A percentile compares a stretch with the other conserved stretches of the same genome.
These are phyloP conservation scores for Talaromyces proteolyticus DNA, from an alignment of 495 filamentous ascomycete species.

Conservation along the genomic window DNA sequence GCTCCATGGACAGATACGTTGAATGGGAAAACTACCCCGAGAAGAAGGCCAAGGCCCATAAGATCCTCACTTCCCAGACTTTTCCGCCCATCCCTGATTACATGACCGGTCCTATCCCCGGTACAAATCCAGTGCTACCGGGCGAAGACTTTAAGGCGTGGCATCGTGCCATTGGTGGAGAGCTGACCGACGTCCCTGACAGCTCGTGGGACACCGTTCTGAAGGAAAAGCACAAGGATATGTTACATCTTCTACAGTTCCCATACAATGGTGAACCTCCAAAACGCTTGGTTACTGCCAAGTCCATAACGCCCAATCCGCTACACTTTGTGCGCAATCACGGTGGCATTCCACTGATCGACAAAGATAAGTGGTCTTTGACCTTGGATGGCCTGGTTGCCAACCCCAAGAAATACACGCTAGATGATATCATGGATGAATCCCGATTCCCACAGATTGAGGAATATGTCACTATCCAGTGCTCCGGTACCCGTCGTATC, in stretches of 20 bases:
- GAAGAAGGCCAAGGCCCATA: constrained; percentile 51
- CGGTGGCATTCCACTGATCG: constrained; percentile 58
- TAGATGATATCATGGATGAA: constrained; percentile 54
- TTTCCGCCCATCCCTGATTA: constrained; percentile 56
- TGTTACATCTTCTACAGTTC: constrained; percentile 64
- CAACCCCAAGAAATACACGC: constrained; percentile 42
- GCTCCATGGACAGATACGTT: constrained; percentile 36
- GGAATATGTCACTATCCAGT: constrained; percentile 57
- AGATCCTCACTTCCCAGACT: constrained; percentile 48
- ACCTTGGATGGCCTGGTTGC: constrained; percentile 52
- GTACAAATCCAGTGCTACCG: constrained; percentile 56
- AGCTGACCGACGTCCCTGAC: constrained; percentile 40
- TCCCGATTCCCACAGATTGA: constrained; percentile 46
- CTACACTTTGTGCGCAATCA: constrained; percentile 65
- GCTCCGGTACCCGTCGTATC: constrained; percentile 60
- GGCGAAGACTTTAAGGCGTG: constrained; percentile 61
- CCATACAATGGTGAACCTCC: constrained; percentile 68
- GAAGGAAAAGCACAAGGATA: constrained; percentile 56
- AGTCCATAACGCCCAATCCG: constrained; percentile 52
- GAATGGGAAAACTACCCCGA: constrained; percentile 69
- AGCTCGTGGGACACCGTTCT: constrained; percentile 54
- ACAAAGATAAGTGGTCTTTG: constrained; percentile 44
- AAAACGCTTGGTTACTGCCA: constrained; percentile 35
- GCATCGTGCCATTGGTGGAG: constrained; percentile 53
- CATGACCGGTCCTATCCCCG: constrained; percentile 51